Evolutionary conservation across 164 flowering plant genomes (phyloP).

Genomic region (Stephania yunnanensis): DNA sequence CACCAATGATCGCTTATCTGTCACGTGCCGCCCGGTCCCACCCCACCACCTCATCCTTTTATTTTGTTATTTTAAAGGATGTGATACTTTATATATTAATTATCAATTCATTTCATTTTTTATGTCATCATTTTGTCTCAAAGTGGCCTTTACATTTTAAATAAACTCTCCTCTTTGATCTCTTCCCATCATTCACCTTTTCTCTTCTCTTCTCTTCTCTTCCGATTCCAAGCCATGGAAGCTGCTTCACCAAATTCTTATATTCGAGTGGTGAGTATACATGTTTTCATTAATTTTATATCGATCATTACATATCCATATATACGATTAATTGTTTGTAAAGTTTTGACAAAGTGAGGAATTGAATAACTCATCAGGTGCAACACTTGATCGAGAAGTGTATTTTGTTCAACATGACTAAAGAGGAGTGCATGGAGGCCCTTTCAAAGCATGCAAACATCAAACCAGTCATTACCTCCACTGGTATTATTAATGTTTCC

Average conservation of each 20-base stretch:
- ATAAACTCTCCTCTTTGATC: too few relatives aligned
- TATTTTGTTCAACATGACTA: conserved; percentile 66
- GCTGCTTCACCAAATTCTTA: conserved; percentile 41
- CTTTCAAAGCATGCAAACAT: conserved; percentile 81
- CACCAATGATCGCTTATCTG: conserved; percentile 41
- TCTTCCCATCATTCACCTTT: neutral
- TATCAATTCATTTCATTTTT: too few relatives aligned
- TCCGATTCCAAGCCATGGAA: conserved; percentile 10
- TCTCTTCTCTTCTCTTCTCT: neutral
- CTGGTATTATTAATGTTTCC: conserved; percentile 29
- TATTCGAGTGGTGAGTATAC: conserved; percentile 38
- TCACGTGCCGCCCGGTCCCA: conserved; percentile 56
- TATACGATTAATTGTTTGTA: too few relatives aligned
- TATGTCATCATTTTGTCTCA: too few relatives aligned
- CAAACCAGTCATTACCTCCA: conserved; percentile 73
- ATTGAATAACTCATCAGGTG: conserved; percentile 40
- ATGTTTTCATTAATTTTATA: neutral
- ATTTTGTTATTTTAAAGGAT: too few relatives aligned
- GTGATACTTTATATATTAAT: too few relatives aligned
- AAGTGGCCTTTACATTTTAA: too few relatives aligned
- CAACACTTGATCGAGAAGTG: conserved; percentile 90
- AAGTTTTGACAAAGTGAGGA: neutral
- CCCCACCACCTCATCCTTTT: conserved; percentile 8
- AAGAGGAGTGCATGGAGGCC: conserved; percentile 86
- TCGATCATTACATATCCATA: neutral